Evolutionary conservation across 495 filamentous ascomycete genomes (phyloP).

Genomic region (Penicillium ochrochloron): DNA sequence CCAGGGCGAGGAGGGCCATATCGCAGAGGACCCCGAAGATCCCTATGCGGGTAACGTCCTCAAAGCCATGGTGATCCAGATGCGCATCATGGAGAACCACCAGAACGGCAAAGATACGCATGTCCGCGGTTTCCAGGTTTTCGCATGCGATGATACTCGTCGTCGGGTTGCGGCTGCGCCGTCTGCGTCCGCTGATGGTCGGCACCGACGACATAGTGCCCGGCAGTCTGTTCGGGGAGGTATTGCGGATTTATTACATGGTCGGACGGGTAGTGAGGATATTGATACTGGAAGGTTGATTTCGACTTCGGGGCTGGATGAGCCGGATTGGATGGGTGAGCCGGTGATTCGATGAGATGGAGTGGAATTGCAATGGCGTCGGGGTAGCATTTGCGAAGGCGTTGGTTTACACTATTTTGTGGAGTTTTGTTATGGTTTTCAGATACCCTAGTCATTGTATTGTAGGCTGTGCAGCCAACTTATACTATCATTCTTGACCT

Average conservation of each 20-base stretch:
- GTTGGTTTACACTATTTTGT: constrained; percentile 16
- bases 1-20: constrained; percentile 20
- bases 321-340: constrained; percentile 66
- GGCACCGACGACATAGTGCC: constrained; percentile 35
- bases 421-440: constrained; percentile 32
- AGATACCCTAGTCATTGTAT: constrained; percentile 40
- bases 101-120: constrained; percentile 99
- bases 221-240: constrained; percentile 37
- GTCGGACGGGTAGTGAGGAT: constrained; percentile 28
- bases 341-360: constrained; percentile 53
- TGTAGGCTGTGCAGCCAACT: not conserved
- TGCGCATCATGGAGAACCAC: constrained; percentile 91
- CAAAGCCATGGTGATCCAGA: constrained; percentile 82
- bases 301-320: constrained; percentile 41
- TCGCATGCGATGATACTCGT: constrained; percentile 67
- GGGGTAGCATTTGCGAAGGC: constrained; percentile 9
- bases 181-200: constrained; percentile 44
- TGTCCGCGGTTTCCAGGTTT: constrained; percentile 91
- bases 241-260: constrained; percentile 27
- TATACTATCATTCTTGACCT: not conserved
- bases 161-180: constrained; percentile 39
- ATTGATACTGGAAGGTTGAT: constrained; percentile 32
- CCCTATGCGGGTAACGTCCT: constrained; percentile 68
- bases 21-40: constrained; percentile 41
- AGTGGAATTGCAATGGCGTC: not conserved